Evolutionary conservation across 108 stramenopile species (phyloP).

Genomic region (Cyclotella cryptica): DNA sequence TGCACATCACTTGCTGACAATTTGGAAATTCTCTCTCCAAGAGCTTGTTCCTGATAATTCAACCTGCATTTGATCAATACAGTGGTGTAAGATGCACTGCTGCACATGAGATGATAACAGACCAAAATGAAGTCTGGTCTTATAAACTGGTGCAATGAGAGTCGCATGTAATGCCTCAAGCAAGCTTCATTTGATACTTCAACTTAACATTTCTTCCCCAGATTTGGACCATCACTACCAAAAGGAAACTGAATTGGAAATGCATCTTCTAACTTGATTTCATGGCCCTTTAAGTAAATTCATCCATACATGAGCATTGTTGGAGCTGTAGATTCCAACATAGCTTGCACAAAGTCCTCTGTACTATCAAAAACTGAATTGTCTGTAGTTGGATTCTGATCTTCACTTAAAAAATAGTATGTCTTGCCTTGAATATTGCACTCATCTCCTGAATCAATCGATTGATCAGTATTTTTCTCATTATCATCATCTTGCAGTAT

Average conservation of each 20-base stretch:
- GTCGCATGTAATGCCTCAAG: slow-evolving; percentile 5
- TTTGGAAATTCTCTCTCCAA: neutral
- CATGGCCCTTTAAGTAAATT: neutral
- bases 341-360: slow-evolving; percentile 11
- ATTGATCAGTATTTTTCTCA: slow-evolving; percentile 21
- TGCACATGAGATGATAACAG: slow-evolving; percentile 1
- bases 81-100: neutral
- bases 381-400: slow-evolving; percentile 19
- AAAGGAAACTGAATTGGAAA: slow-evolving; percentile 21
- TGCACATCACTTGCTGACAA: neutral
- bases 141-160: slow-evolving; percentile 7
- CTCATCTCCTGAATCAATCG: slow-evolving; percentile 14
- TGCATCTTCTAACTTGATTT: slow-evolving; percentile 1
- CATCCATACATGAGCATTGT: slow-evolving; percentile 18
- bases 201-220: neutral
- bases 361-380: slow-evolving; percentile 2
- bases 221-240: slow-evolving; percentile 7
- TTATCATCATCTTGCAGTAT: slow-evolving; percentile 6
- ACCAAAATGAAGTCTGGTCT: slow-evolving; percentile 12
- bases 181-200: slow-evolving; percentile 3
- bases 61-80: neutral
- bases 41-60: neutral
- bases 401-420: slow-evolving; percentile 18
- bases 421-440: slow-evolving; percentile 4
- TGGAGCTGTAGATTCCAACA: slow-evolving; percentile 16